Evolutionary conservation across 495 filamentous ascomycete genomes (phyloP).

Genomic region (Lindgomyces ingoldianus): DNA sequence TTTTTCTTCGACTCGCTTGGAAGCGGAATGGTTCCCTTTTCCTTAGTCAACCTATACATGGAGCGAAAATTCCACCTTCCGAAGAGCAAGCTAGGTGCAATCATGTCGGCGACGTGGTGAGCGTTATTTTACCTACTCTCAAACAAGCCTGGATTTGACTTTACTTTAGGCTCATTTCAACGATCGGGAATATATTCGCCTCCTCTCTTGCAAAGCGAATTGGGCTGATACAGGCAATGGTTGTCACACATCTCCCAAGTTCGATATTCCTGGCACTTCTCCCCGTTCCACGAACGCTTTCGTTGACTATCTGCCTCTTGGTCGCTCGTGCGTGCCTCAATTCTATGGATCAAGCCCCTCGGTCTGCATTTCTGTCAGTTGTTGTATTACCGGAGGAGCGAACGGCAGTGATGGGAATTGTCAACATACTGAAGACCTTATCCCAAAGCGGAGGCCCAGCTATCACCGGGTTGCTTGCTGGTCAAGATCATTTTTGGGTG

Average conservation of each 20-base stretch:
- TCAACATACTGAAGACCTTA: slow-evolving; percentile 38
- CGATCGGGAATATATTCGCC: slow-evolving; percentile 69
- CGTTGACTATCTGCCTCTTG: slow-evolving; percentile 67
- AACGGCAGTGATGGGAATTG: slow-evolving; percentile 40
- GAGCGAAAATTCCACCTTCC: slow-evolving; percentile 69
- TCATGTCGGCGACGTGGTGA: slow-evolving; percentile 35
- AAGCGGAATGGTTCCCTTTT: slow-evolving; percentile 70
- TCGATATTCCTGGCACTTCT: slow-evolving; percentile 71
- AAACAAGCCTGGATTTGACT: slow-evolving; percentile 59
- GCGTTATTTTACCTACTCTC: neutral
- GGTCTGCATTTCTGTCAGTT: slow-evolving; percentile 55
- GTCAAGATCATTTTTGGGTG: slow-evolving; percentile 26
- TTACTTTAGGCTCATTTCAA: slow-evolving; percentile 57
- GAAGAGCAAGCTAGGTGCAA: slow-evolving; percentile 55
- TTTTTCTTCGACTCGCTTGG: slow-evolving; percentile 78
- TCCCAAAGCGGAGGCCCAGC: slow-evolving; percentile 30
- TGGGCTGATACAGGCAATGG: slow-evolving; percentile 84
- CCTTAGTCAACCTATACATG: slow-evolving; percentile 64
- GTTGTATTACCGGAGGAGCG: slow-evolving; percentile 35
- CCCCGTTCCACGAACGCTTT: slow-evolving; percentile 59
- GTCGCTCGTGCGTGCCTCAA: slow-evolving; percentile 61
- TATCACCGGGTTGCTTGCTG: slow-evolving; percentile 34
- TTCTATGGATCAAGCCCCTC: slow-evolving; percentile 81
- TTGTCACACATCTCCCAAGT: slow-evolving; percentile 80
- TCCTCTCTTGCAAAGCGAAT: slow-evolving; percentile 74